Evolutionary conservation across 331 rosid genomes (phyloP).

Genomic region (Quercus lobata): DNA sequence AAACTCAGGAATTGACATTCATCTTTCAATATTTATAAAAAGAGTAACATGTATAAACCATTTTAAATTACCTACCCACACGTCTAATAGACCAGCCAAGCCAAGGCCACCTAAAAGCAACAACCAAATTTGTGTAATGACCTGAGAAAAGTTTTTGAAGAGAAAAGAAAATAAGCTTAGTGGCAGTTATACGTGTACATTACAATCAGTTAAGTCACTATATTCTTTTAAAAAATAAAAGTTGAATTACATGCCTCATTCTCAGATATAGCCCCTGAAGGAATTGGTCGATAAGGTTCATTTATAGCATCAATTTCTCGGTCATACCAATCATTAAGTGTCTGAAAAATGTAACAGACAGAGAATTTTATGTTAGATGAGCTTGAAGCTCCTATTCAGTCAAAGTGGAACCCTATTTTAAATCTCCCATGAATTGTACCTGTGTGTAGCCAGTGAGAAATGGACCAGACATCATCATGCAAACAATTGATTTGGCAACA

Average conservation of each 20-base stretch:
- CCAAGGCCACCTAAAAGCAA: conserved; percentile 86
- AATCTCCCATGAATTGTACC: conserved; percentile 28
- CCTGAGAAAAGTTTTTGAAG: conserved; percentile 41
- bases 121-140: conserved; percentile 91
- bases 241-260: conserved; percentile 51
- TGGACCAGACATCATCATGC: conserved; percentile 99
- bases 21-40: conserved; percentile 8
- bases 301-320: conserved; percentile 96
- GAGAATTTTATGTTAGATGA: conserved; percentile 8
- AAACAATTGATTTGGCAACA: conserved; percentile 76
- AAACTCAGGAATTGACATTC: conserved; percentile 18
- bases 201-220: not conserved
- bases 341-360: conserved; percentile 36
- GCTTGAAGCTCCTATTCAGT: conserved; percentile 12
- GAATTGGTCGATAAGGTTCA: conserved; percentile 97
- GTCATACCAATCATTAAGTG: conserved; percentile 98
- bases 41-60: conserved; percentile 10
- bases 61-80: conserved; percentile 69
- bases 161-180: not conserved
- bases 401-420: not conserved
- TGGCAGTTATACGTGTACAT: not conserved
- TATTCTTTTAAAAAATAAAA: not conserved
- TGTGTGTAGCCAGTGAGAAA: conserved; percentile 94
- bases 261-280: conserved; percentile 93
- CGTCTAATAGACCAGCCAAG: conserved; percentile 73